Evolutionary conservation across 805 yeast genomes (phyloP), one percentile per base, ranked within the genome.

Genomic region (Candida awuae): DNA sequence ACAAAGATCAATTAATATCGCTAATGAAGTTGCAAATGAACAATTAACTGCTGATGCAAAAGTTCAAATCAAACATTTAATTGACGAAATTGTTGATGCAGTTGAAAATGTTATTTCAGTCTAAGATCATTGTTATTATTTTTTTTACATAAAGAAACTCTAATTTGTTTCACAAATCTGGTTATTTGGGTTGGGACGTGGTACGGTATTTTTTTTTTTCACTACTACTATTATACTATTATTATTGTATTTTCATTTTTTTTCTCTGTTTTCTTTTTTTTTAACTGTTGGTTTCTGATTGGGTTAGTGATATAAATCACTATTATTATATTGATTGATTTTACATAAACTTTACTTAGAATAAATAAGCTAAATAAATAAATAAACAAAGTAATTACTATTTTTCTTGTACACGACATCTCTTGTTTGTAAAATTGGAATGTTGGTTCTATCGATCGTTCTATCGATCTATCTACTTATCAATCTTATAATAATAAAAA

Each of bases 51-150:
- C n/a, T n/a, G 48, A 40, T 7, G 18, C 46, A 28, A 52, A 51
- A 41, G 48, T 45, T 35, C 54, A 51, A 42, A 32, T 54, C 26
- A 41, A 45, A 30, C 35, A 41, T 20, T 36, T 54, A 22, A 28
- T 54, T 38, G 42, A 47, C 20, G 51, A 53, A 28, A 47, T 53
- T 21, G 32, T 42, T 31, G 45, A 44, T 14, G 53, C 42, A 22
- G 47, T 50, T 34, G 32, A 42, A 20, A 37, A 41, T 4, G 29
- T 36, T 9, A 29, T 43, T 33, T 17, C 37, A 13, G 38, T 30
- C 35, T 39, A 23, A 21, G 13, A n/a, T 10, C 22, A n/a, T 22
- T 16, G 14, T 29, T 28, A 13, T 10, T n/a, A 8, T n/a, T 14
- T 19, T 19, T 33, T 22, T 16, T 32, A 29, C 20, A 20, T 26